Evolutionary conservation across 139 green algal genomes (phyloP).

Genomic region (Coelastrella sp.): DNA sequence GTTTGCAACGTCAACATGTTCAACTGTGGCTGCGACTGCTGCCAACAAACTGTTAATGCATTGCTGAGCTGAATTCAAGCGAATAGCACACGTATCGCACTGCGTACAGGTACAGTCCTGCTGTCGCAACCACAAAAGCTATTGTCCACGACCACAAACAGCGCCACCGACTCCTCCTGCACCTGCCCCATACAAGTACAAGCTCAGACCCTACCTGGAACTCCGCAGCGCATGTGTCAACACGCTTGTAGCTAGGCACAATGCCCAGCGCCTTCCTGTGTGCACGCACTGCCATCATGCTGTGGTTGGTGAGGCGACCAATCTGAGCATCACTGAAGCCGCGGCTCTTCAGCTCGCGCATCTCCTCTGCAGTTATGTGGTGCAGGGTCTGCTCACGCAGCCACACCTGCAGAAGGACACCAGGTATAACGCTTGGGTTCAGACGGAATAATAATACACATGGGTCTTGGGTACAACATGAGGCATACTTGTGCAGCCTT

Average conservation of each 20-base stretch:
- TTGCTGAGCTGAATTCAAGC: too few species aligned
- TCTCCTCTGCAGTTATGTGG: conserved; percentile 83
- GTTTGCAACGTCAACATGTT: too few species aligned
- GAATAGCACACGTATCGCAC: too few species aligned
- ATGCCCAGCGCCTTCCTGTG: conserved; percentile 81
- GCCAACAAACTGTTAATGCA: too few species aligned
- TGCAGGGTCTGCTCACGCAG: conserved; percentile 74
- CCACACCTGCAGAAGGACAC: conserved; percentile 70
- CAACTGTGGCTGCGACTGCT: too few species aligned
- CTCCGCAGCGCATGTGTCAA: conserved; percentile 99
- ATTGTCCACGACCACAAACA: neutral
- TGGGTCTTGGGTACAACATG: neutral
- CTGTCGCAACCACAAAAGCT: too few species aligned
- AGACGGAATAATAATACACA: neutral
- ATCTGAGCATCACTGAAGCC: conserved; percentile 97
- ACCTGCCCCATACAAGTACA: neutral
- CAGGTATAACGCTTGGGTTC: neutral
- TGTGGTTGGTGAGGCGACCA: conserved; percentile 57
- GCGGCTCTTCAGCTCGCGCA: conserved; percentile 54
- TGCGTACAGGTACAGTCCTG: too few species aligned
- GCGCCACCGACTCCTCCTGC: neutral
- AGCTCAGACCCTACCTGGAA: conserved; percentile 78
- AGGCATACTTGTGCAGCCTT: neutral
- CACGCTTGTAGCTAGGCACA: conserved; percentile 92
- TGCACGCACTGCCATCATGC: conserved; percentile 71